Base-by-base conservation (phyloP, 2,329 filamentous ascomycete species). In the Trichoderma guizhouense region DNA sequence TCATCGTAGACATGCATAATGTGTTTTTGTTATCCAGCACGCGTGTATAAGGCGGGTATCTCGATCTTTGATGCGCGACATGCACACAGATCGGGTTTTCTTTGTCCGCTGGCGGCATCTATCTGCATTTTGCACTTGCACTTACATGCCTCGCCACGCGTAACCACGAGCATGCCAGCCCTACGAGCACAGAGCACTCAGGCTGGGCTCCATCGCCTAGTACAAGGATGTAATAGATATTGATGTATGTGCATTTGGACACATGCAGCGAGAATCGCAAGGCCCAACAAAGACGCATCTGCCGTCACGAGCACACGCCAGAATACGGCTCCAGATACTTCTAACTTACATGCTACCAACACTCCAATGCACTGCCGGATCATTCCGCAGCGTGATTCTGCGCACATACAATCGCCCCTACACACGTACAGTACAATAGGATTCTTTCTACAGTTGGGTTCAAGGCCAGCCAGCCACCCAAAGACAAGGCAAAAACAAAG, bases 1-100 rank as follows among this genome's bases (percentile, higher is more conserved):
- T 53, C 36, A 69, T 61, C 39, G n/a, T 61, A 69, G 66, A 69
- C 66, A 69, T 53, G 66, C 66, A 62, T 62, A 34, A 47, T 61
- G 57, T 36, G 26, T 69, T 62, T 61, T 51, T 62, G 28, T 26
- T 43, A n/a, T 43, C 39, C 39, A 43, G 15, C 24, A n/a, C 66
- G 36, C 66, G 66, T 57, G 55, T 61, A 26, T 26, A 61, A 30
- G 39, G 66, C 66, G 66, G 55, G 66, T 34, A 61, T 55, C 34
- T 26, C 65, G 9, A 53, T 53, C 47, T 53, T 53, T 21, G 66
- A 69, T 61, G 53, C 36, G 65, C 26, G 34, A 26, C 65, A 60
- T 61, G 55, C 36, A 51, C 34, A 30, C 28, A 58, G 7, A 7
- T 28, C 47, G 47, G 47, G 47, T 53, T 12, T 53, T 9, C 39